A percentile compares a stretch with the other conserved stretches of the same genome.
Evolutionary conservation across 805 yeast species (phyloP).

Genomic region (Ogataea paraovalis): DNA sequence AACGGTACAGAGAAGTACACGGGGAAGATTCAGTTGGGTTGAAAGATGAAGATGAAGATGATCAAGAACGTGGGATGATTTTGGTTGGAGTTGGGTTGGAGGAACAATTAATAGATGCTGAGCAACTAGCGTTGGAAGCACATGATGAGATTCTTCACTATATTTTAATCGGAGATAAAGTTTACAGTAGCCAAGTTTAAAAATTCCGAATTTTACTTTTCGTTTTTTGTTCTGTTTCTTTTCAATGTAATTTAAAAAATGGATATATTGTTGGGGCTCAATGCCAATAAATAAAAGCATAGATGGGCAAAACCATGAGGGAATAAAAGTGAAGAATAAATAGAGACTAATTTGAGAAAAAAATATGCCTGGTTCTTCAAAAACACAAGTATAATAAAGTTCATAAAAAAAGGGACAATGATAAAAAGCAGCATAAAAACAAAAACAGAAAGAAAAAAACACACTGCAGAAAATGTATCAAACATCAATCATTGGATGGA

Average conservation of each 20-base stretch:
- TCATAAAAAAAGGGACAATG: too few relatives aligned
- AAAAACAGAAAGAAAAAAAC: neutral
- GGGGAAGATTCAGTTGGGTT: neutral
- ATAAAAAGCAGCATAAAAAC: neutral
- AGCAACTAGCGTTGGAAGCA: slow-evolving; percentile 43
- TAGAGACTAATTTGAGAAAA: too few relatives aligned
- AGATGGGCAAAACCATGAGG: slow-evolving; percentile 3
- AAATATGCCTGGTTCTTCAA: too few relatives aligned
- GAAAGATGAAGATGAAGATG: slow-evolving; percentile 1
- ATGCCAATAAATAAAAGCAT: slow-evolving; percentile 4
- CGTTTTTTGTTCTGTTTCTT: too few relatives aligned
- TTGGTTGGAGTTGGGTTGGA: slow-evolving; percentile 62
- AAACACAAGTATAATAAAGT: too few relatives aligned
- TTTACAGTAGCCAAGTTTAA: slow-evolving; percentile 10
- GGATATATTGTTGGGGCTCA: neutral
- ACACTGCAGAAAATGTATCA: neutral
- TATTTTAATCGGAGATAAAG: slow-evolving; percentile 40
- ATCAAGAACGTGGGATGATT: slow-evolving; percentile 32
- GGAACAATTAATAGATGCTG: slow-evolving; percentile 49
- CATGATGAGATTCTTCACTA: slow-evolving; percentile 63
- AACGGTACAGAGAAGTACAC: slow-evolving; percentile 39
- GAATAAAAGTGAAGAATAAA: too few relatives aligned
- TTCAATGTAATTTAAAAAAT: neutral
- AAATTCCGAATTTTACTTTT: too few relatives aligned
- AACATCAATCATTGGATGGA: neutral